Percentiles rank a stretch among this genome's conserved stretches.
These are phyloP conservation scores for Raphidocelis subcapitata DNA, from an alignment of 139 green algal species.

Conservation along the genomic window DNA sequence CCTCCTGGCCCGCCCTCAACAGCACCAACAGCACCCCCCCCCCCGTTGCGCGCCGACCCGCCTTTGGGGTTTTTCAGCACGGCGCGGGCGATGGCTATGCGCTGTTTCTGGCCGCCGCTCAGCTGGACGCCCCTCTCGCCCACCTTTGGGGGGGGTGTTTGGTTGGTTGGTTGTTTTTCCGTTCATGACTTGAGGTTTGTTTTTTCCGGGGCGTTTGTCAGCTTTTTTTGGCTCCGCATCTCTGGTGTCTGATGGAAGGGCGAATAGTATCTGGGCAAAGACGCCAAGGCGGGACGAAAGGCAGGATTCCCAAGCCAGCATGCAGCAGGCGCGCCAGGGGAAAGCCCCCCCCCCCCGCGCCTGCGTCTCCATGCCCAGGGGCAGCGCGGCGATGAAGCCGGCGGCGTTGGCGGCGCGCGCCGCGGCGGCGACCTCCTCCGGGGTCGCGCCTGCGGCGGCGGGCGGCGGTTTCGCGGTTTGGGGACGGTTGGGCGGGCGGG, in stretches of 20 bases:
- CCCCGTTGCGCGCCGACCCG: too few relatives aligned
- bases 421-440: constrained; percentile 67
- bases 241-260: not conserved
- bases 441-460: constrained; percentile 11
- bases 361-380: constrained; percentile 59
- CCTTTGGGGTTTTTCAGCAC: constrained; percentile 81
- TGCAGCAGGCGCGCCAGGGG: not conserved
- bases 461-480: too few relatives aligned
- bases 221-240: too few relatives aligned
- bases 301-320: not conserved
- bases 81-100: constrained; percentile 92
- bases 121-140: constrained; percentile 60
- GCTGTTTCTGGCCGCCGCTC: constrained; percentile 84
- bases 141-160: too few relatives aligned
- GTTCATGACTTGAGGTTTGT: too few relatives aligned
- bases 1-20: constrained; percentile 83
- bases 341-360: not conserved
- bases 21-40: constrained; percentile 48
- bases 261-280: not conserved
- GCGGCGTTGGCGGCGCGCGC: constrained; percentile 77
- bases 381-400: constrained; percentile 70
- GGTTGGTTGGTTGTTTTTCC: too few relatives aligned
- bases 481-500: not conserved
- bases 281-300: not conserved
- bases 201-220: too few relatives aligned